phyloP scores from a whole-genome alignment of 139 green algal genomes.

The Closterium sp. region DNA sequence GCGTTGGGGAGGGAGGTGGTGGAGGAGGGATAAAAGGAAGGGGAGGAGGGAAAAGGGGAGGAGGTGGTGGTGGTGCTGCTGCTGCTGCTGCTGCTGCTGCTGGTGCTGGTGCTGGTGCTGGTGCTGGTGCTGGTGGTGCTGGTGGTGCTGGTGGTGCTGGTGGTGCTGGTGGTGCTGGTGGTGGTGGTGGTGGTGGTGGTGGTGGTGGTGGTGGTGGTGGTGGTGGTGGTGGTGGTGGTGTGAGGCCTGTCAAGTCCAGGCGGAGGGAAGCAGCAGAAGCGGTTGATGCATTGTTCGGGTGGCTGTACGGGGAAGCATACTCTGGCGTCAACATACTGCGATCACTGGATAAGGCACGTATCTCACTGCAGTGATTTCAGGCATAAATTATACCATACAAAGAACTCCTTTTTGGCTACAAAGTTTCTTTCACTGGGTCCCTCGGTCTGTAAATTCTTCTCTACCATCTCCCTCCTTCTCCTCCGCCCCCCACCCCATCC shows the following conservation, averaged over 20 bases:
- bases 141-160: neutral
- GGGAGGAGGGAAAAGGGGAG: neutral
- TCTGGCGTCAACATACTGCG: neutral
- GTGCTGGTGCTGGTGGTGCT: neutral
- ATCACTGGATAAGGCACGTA: neutral
- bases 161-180: neutral
- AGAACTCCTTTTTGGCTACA: too few species aligned
- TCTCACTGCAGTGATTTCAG: too few species aligned
- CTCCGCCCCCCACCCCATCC: too few species aligned
- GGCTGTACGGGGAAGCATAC: neutral
- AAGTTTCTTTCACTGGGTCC: too few species aligned
- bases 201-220: neutral
- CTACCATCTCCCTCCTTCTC: too few species aligned
- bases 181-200: neutral
- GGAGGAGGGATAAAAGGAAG: neutral
- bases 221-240: neutral
- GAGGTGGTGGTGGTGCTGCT: neutral
- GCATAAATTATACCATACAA: too few species aligned
- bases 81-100: neutral
- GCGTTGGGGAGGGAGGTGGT: neutral
- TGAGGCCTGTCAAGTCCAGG: neutral
- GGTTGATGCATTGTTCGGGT: neutral
- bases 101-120: neutral
- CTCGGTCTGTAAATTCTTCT: too few species aligned
- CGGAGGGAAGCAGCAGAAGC: neutral